phyloP scores from a whole-genome alignment of 768 basidiomycete species.

The Lyophyllum semitale region DNA sequence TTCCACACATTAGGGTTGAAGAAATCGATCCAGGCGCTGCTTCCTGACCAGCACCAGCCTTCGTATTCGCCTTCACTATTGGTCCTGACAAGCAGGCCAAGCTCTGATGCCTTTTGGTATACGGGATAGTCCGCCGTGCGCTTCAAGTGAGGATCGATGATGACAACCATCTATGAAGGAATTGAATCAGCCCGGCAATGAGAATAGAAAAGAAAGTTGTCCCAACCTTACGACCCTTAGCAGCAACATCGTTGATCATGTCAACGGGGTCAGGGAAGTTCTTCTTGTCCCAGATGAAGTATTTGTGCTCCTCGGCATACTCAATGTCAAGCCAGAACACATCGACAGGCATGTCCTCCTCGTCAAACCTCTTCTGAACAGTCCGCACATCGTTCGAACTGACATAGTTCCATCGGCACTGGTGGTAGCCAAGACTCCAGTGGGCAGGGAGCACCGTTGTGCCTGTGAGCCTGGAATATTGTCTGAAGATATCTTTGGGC shows the following conservation, averaged over 20 bases:
- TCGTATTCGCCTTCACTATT: conserved; percentile 86
- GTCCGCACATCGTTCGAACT: conserved; percentile 84
- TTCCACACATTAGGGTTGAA: conserved; percentile 90
- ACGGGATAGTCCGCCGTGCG: conserved; percentile 77
- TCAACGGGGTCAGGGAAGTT: conserved; percentile 92
- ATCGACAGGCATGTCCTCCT: conserved; percentile 93
- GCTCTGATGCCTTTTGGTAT: conserved; percentile 81
- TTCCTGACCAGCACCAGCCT: conserved; percentile 99
- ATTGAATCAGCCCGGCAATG: conserved; percentile 6
- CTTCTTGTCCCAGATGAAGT: conserved; percentile 95
- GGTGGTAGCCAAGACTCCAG: conserved; percentile 94
- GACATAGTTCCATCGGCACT: conserved; percentile 98
- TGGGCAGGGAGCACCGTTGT: conserved; percentile 85
- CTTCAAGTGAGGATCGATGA: conserved; percentile 96
- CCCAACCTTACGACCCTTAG: conserved; percentile 77
- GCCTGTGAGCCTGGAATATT: conserved; percentile 87
- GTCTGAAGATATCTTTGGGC: conserved; percentile 77
- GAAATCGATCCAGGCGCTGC: conserved; percentile 95
- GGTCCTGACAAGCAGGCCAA: conserved; percentile 81
- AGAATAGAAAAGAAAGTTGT: neutral
- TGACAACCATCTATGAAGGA: conserved; percentile 87
- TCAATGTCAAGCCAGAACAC: conserved; percentile 99
- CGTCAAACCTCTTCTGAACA: conserved; percentile 88
- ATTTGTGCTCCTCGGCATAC: conserved; percentile 90
- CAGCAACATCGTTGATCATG: conserved; percentile 90